Evolutionary conservation across 352 stramenopile species (phyloP).

Genomic region (Globisporangium apiculatum): DNA sequence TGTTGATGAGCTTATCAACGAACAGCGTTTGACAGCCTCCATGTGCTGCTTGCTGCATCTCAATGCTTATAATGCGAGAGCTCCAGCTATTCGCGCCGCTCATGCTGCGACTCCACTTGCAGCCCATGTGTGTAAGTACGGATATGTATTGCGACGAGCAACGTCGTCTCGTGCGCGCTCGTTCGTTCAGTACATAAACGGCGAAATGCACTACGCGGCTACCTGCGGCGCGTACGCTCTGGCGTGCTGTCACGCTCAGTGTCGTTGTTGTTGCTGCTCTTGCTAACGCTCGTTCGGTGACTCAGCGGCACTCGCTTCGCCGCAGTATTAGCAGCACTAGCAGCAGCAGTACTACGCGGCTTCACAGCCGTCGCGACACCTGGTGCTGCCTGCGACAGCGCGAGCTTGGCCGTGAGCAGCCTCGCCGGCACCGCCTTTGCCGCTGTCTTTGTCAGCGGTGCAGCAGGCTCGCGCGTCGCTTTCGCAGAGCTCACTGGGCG

Average conservation of each 20-base stretch:
- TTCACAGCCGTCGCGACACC: no score
- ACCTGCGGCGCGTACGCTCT: constrained; percentile 10
- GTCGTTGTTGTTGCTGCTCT: constrained; percentile 21
- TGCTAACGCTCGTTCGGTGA: constrained; percentile 6
- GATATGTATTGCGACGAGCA: no score
- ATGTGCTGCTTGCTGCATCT: no score
- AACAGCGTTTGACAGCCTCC: no score
- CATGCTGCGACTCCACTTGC: no score
- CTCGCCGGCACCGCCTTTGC: background rate
- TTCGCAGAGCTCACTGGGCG: constrained; percentile 5
- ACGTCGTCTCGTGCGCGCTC: no score
- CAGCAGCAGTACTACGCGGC: background rate
- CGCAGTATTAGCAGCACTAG: background rate
- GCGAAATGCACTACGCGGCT: background rate
- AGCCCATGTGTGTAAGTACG: no score
- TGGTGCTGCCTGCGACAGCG: background rate
- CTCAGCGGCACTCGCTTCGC: constrained; percentile 6
- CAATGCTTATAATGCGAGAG: no score
- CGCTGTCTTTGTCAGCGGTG: background rate
- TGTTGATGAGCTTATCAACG: no score
- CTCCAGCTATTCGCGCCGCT: no score
- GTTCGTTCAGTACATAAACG: no score
- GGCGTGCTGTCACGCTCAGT: constrained; percentile 18
- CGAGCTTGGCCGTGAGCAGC: background rate
- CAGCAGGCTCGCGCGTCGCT: background rate